A percentile compares a stretch with the other conserved stretches of the same genome.
These are phyloP conservation scores for Euphorbia peplus DNA, from an alignment of 345 rosid genomes.

Conservation along the genomic window DNA sequence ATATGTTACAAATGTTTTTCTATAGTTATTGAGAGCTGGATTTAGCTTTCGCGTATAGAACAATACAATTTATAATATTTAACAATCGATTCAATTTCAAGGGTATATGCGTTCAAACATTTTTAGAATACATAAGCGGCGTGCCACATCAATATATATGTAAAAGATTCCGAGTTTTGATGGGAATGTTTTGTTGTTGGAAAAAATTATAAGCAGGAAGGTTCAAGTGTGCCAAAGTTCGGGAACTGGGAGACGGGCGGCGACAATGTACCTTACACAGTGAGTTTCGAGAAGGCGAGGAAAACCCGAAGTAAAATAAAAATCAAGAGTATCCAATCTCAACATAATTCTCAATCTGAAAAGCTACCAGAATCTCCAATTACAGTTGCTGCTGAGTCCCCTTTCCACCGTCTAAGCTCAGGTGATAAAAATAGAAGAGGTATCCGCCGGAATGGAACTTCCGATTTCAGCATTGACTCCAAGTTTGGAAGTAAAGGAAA, in stretches of 20 bases:
- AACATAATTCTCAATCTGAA: slow-evolving; percentile 4
- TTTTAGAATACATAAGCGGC: too few relatives aligned
- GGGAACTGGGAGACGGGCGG: slow-evolving; percentile 35
- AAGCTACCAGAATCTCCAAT: slow-evolving; percentile 1
- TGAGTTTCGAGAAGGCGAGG: slow-evolving; percentile 30
- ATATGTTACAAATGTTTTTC: too few relatives aligned
- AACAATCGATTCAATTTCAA: too few relatives aligned
- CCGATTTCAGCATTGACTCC: slow-evolving; percentile 18
- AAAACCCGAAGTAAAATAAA: slow-evolving; percentile 8
- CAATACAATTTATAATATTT: too few relatives aligned
- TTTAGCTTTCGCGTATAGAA: too few relatives aligned
- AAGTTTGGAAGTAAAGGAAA: slow-evolving; percentile 13
- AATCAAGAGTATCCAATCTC: slow-evolving; percentile 6
- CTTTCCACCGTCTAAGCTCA: slow-evolving; percentile 14
- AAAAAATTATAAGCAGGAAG: slow-evolving; percentile 13
- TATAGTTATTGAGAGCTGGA: too few relatives aligned
- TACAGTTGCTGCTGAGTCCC: neutral
- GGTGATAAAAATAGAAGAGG: slow-evolving; percentile 7
- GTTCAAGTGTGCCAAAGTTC: slow-evolving; percentile 26
- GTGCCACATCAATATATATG: too few relatives aligned
- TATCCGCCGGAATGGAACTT: neutral
- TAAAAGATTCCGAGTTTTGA: neutral
- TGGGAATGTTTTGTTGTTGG: neutral
- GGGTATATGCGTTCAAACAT: too few relatives aligned
- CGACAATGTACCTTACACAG: slow-evolving; percentile 30